Base-by-base conservation (phyloP, 202 grass and related monocot genomes). In the Bolboschoenoplectus hybrid region DNA sequence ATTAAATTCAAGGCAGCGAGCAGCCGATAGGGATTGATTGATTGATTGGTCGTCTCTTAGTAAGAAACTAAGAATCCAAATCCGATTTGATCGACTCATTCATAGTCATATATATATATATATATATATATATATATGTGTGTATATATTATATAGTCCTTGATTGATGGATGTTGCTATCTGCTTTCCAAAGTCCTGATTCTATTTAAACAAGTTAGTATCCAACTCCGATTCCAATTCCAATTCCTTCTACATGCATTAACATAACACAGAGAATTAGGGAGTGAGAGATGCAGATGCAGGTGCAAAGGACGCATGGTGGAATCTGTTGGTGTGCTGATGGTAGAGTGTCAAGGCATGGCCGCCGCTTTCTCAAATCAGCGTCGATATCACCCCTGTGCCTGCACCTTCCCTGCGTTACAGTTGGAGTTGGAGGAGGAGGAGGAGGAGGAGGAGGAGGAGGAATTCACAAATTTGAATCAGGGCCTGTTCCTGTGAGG, bases 141-240 rank as follows among this genome's bases (percentile, higher is more conserved):
- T 26, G 26, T 26, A 26, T 26, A 26, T 26, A 26, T 26, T 52
- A 52, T 1, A 3, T 60, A 12, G 34, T 66, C 34, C 5, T 63
- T 63, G 61, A 67, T 67, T 67, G 35, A 34, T 64, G 62, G 62
- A 68, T 68, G 66, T 68, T 68, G 66, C 38, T 68, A 11, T 68
- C 66, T 68, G 64, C 58, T 35, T 3, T 64, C 62, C 26, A 7
- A 64, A 64, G 20, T 64, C 62, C 20, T 34, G 35, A 62, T 58
- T 16, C 17, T 58, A 58, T 58, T 16, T 57, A 17, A 6, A 20
- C 58, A 19, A 62, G 58, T 20, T 62, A 26, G 58, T 62, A 20
- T 67, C 32, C 35, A 9, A 64, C 9, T 39, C 20, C 34, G 9
- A 9, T 64, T 65, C 63, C 32, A 65, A 11, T 65, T 63, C 58